Conservation (phyloP, 139 green algal genomes). For the Dunaliella sp. region DNA sequence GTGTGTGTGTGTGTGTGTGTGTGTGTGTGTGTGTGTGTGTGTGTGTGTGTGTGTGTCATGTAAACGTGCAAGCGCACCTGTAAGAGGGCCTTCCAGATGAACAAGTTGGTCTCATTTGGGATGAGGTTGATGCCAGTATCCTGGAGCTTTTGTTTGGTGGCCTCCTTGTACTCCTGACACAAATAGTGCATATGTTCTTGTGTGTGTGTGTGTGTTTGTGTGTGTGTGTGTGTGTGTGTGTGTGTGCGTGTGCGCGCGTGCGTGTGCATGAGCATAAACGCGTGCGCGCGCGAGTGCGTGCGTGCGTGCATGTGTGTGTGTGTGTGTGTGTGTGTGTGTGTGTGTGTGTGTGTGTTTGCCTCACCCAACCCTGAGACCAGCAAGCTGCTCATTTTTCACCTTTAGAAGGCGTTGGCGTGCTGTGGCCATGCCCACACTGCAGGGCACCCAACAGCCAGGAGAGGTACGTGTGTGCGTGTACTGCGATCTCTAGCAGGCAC, state of each 20-base stretch:
- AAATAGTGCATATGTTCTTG: background rate
- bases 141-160: conserved; percentile 17
- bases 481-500: too few species aligned
- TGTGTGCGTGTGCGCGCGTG: background rate
- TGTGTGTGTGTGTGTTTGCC: background rate
- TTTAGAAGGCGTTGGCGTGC: conserved; percentile 53
- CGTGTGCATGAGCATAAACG: background rate
- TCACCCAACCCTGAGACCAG: too few species aligned
- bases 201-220: background rate
- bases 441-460: too few species aligned
- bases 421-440: conserved; percentile 43
- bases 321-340: background rate
- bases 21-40: background rate
- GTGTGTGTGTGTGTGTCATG: background rate
- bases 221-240: background rate
- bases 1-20: background rate
- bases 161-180: conserved; percentile 74
- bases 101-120: conserved; percentile 75
- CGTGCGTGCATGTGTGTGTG: background rate
- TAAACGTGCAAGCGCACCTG: conserved; percentile 45
- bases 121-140: conserved; percentile 68
- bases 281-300: background rate
- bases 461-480: too few species aligned
- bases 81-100: conserved; percentile 64
- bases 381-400: conserved; percentile 11